Evolutionary conservation across 2,329 filamentous ascomycete genomes (phyloP).

Genomic region (Exophiala sideris): DNA sequence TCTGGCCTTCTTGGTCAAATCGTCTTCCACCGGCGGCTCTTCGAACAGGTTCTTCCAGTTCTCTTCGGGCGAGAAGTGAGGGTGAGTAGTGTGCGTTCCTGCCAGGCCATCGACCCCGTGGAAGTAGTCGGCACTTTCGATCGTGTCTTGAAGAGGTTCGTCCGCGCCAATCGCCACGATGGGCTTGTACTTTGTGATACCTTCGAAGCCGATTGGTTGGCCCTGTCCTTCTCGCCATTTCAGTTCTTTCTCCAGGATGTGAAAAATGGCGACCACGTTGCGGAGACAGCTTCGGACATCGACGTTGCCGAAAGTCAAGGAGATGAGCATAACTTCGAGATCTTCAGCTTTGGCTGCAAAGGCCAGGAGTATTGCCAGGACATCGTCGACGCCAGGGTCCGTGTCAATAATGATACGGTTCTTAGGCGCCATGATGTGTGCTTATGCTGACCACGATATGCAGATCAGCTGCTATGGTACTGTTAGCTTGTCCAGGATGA

Average conservation of each 20-base stretch:
- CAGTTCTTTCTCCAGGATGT: constrained; percentile 85
- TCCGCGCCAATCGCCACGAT: constrained; percentile 83
- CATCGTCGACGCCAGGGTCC: constrained; percentile 91
- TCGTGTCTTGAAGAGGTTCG: constrained; percentile 78
- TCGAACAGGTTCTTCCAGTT: constrained; percentile 70
- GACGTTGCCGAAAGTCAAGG: constrained; percentile 91
- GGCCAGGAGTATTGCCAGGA: constrained; percentile 81
- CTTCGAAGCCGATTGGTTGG: constrained; percentile 66
- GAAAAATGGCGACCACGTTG: constrained; percentile 86
- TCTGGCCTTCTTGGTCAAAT: constrained; percentile 48
- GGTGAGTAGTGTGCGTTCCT: constrained; percentile 66
- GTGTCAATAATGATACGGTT: constrained; percentile 92
- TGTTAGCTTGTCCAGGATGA: not conserved
- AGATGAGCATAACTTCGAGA: constrained; percentile 79
- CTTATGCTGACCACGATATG: not conserved
- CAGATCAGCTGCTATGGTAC: not conserved
- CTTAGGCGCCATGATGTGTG: constrained; percentile 58
- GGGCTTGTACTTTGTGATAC: constrained; percentile 70
- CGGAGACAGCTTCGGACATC: constrained; percentile 82
- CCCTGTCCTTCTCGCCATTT: constrained; percentile 73
- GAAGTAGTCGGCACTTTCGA: constrained; percentile 79
- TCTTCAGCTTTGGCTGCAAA: constrained; percentile 79
- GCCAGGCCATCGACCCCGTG: constrained; percentile 76
- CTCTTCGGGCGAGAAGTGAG: constrained; percentile 69
- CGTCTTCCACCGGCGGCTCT: constrained; percentile 37